A percentile compares a stretch with the other conserved stretches of the same genome.
phyloP scores from a whole-genome alignment of 352 stramenopile species.

The Phytophthora cajani region DNA sequence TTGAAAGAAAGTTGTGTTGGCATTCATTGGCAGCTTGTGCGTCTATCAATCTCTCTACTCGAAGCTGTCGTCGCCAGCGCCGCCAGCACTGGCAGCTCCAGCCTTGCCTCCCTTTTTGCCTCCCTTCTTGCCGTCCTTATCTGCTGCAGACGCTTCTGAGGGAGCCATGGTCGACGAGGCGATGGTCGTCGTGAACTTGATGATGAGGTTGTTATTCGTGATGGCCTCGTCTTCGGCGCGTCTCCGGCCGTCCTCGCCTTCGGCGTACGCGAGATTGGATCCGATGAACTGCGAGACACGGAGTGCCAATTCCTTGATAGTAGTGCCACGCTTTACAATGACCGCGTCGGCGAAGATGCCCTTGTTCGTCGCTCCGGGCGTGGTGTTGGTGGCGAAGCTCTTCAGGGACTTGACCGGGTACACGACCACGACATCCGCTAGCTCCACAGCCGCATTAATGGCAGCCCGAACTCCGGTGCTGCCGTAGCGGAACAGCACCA shows the following conservation, averaged over 20 bases:
- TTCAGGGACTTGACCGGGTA: slow-evolving; percentile 91
- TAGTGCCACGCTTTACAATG: slow-evolving; percentile 77
- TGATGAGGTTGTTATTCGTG: slow-evolving; percentile 63
- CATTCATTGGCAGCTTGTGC: not conserved
- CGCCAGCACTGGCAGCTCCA: slow-evolving; percentile 15
- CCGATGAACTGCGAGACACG: slow-evolving; percentile 74
- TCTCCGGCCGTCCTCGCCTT: slow-evolving; percentile 80
- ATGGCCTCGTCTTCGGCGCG: slow-evolving; percentile 80
- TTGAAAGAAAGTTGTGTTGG: slow-evolving; percentile 15
- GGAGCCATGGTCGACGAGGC: slow-evolving; percentile 33
- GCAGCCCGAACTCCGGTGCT: slow-evolving; percentile 84
- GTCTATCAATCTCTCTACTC: not conserved
- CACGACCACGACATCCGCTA: slow-evolving; percentile 82
- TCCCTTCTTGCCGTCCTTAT: slow-evolving; percentile 53
- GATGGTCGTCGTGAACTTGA: slow-evolving; percentile 81
- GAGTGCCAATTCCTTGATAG: slow-evolving; percentile 79
- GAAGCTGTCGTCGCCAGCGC: slow-evolving; percentile 15
- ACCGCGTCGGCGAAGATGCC: slow-evolving; percentile 82
- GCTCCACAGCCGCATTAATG: slow-evolving; percentile 88
- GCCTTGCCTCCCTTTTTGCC: slow-evolving; percentile 34
- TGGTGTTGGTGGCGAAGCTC: slow-evolving; percentile 77
- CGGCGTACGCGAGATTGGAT: slow-evolving; percentile 80
- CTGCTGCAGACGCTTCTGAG: slow-evolving; percentile 8
- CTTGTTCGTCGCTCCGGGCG: slow-evolving; percentile 47
- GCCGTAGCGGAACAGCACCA: slow-evolving; percentile 91